These are phyloP conservation scores for Cornus controversa DNA, from an alignment of 148 eudicot genomes.

Conservation along the genomic window DNA sequence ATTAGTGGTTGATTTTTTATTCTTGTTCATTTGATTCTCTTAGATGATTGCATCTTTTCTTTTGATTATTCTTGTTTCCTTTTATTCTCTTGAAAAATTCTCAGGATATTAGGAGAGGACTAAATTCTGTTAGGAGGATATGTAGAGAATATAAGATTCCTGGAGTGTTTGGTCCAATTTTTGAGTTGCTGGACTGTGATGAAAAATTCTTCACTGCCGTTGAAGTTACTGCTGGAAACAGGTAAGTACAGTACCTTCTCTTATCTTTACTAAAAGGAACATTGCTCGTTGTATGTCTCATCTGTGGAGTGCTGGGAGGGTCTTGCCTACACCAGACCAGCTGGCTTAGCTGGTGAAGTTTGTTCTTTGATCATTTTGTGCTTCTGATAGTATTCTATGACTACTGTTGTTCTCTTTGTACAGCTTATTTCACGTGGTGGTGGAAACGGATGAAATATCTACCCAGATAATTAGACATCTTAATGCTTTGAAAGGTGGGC, in stretches of 20 bases:
- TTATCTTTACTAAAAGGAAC: not conserved
- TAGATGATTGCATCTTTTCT: not conserved
- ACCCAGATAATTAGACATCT: conserved; percentile 75
- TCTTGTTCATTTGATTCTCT: no score
- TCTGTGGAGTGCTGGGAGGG: no score
- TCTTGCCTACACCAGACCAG: not conserved
- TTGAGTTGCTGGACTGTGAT: conserved; percentile 94
- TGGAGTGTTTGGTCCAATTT: conserved; percentile 86
- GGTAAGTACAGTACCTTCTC: conserved; percentile 32
- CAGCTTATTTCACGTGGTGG: conserved; percentile 99
- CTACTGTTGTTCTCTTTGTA: conserved; percentile 12
- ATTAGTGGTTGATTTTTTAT: not conserved
- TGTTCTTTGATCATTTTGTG: conserved; percentile 5
- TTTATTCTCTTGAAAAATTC: conserved; percentile 11
- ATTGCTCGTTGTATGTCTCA: no score
- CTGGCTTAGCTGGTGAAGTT: not conserved
- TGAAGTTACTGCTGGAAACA: conserved; percentile 99
- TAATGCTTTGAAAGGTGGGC: conserved; percentile 78
- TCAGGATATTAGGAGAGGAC: conserved; percentile 95
- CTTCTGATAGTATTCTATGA: not conserved
- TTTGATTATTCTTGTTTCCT: not conserved
- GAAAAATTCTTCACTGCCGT: conserved; percentile 94
- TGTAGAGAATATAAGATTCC: conserved; percentile 43
- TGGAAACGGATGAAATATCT: conserved; percentile 84
- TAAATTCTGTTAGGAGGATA: conserved; percentile 71